Evolutionary conservation across 306 rosid genomes (phyloP).

Genomic region (Lathyrus sativus): DNA sequence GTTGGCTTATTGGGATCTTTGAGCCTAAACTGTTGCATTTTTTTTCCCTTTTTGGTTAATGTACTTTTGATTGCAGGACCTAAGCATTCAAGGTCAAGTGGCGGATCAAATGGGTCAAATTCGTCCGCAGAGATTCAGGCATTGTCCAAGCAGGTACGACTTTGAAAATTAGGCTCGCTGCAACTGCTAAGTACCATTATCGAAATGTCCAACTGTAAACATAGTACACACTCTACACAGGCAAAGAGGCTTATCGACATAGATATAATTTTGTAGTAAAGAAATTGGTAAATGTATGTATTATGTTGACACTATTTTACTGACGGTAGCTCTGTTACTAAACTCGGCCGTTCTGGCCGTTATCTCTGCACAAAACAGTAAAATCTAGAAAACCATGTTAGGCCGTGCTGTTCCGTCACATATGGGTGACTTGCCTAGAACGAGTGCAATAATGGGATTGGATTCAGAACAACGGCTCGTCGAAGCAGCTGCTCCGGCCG

Average conservation of each 20-base stretch:
- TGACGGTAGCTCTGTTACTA: neutral
- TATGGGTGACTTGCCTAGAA: too few species aligned
- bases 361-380: too few species aligned
- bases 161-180: slow-evolving; percentile 15
- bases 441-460: too few species aligned
- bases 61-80: slow-evolving; percentile 50
- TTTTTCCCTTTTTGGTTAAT: slow-evolving; percentile 35
- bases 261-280: slow-evolving; percentile 7
- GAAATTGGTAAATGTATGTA: slow-evolving; percentile 14
- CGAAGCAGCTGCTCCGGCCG: too few species aligned
- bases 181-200: neutral
- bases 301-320: slow-evolving; percentile 1
- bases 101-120: slow-evolving; percentile 48
- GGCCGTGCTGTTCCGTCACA: too few species aligned
- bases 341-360: too few species aligned
- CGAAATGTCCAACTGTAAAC: slow-evolving; percentile 17
- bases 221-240: neutral
- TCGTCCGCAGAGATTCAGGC: slow-evolving; percentile 64
- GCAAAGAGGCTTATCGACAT: slow-evolving; percentile 9
- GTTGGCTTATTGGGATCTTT: slow-evolving; percentile 35
- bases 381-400: too few species aligned
- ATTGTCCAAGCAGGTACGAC: slow-evolving; percentile 77
- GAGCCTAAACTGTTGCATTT: slow-evolving; percentile 40
- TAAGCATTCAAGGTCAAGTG: slow-evolving; percentile 61
- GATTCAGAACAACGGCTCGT: too few species aligned